Percentiles rank a stretch among this genome's conserved stretches.
phyloP scores from a whole-genome alignment of 495 filamentous ascomycete species.

The Xylaria palmicola region DNA sequence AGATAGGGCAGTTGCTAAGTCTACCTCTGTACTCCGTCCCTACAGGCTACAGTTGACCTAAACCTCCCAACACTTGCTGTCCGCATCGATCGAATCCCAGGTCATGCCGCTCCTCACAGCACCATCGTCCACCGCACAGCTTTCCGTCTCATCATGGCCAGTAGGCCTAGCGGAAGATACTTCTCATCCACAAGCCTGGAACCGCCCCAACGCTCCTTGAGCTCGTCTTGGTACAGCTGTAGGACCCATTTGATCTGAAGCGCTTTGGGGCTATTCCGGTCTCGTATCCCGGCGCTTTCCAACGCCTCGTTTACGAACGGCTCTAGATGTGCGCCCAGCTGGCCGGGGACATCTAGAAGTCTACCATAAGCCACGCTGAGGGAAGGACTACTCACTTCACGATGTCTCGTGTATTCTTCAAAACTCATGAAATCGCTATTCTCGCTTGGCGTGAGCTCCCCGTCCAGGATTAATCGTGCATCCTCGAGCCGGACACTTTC shows the following conservation, averaged over 20 bases:
- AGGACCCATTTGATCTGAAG: slow-evolving; percentile 52
- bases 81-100: too few species aligned
- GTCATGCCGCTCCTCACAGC: slow-evolving; percentile 21
- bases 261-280: slow-evolving; percentile 11
- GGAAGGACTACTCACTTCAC: slow-evolving; percentile 35
- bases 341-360: neutral
- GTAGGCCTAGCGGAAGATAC: slow-evolving; percentile 54
- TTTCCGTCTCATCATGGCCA: slow-evolving; percentile 53
- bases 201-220: slow-evolving; percentile 50
- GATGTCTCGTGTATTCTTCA: slow-evolving; percentile 47
- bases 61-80: too few species aligned
- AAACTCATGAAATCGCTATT: slow-evolving; percentile 44
- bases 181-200: slow-evolving; percentile 53
- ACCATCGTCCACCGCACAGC: slow-evolving; percentile 56
- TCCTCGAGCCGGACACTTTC: neutral
- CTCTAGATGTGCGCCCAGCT: neutral
- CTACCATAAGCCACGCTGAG: slow-evolving; percentile 19
- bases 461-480: neutral
- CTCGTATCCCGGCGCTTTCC: slow-evolving; percentile 10
- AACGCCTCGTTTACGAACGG: neutral
- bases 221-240: slow-evolving; percentile 50
- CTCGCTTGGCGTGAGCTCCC: neutral
- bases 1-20: neutral
- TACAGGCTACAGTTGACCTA: too few species aligned
- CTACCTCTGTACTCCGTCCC: too few species aligned